These are phyloP conservation scores for Verbascum thapsus DNA, from an alignment of 257 asterid genomes.

Conservation along the genomic window DNA sequence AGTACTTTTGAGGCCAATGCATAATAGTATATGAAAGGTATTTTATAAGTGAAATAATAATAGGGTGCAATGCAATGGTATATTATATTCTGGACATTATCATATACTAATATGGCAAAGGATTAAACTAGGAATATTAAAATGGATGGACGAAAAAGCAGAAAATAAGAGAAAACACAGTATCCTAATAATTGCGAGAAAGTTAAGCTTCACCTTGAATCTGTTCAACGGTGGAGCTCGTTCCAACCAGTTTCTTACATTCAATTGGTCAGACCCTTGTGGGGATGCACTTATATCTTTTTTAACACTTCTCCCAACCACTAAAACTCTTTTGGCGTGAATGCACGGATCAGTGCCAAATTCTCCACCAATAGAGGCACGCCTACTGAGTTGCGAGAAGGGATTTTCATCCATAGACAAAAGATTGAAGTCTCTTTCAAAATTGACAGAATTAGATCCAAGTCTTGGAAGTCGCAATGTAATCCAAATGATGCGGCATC, in stretches of 20 bases:
- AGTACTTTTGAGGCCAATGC: no score
- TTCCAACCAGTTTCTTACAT: constrained; percentile 85
- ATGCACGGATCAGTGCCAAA: constrained; percentile 75
- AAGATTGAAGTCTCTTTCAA: constrained; percentile 66
- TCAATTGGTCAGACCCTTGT: constrained; percentile 65
- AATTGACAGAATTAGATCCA: constrained; percentile 77
- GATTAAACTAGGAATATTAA: not conserved
- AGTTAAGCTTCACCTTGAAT: constrained; percentile 68
- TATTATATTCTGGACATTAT: no score
- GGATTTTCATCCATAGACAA: constrained; percentile 92
- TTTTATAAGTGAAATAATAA: no score
- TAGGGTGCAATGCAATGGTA: no score
- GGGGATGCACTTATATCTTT: constrained; percentile 56
- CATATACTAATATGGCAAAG: no score
- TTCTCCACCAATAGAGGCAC: constrained; percentile 90
- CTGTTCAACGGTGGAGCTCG: constrained; percentile 74
- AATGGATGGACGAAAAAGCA: not conserved
- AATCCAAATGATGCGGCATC: constrained; percentile 94
- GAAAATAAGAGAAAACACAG: constrained; percentile 4
- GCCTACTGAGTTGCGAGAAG: constrained; percentile 61
- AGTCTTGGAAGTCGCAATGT: constrained; percentile 69
- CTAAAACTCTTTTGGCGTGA: constrained; percentile 84
- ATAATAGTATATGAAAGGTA: no score
- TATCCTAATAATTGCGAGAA: constrained; percentile 19
- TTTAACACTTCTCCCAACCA: constrained; percentile 63